Base-by-base conservation (phyloP, 352 stramenopile species). In the Globisporangium splendens region DNA sequence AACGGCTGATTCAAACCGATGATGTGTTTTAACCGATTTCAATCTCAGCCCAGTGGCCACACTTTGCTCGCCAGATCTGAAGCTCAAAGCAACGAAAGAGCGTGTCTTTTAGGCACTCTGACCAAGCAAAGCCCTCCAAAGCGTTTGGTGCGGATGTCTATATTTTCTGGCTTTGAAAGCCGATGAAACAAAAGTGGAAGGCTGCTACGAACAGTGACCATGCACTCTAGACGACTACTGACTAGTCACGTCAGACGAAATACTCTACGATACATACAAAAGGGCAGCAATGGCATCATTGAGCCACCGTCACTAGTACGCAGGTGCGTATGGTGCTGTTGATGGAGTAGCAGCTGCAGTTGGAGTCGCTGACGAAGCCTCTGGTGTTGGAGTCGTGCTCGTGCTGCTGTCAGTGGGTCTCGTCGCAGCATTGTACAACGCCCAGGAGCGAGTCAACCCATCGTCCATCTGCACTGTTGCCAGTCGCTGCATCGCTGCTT, bases 371-470 rank as follows among this genome's bases (percentile, higher is more conserved):
- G 38, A 10, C 21, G 48, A 41, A 17, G 44, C 18, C 10, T 41
- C 13, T 10, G 59, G 39, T 15, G 46, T 50, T 46, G 44, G 43
- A 17, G 38, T 39, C 14, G 49, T 21, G 15, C 35, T 39, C 21
- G 8, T 21, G 31, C 39, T 57, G 11, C 52, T 42, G 15, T 18
- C 33, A 14, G 42, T 41, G 33, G 54, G 31, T 17, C 73, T 69
- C 22, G 71, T 84, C 17, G 79, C 79, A 2, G 82, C 82, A 18
- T 83, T 82, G 64, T 89, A 92, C n/a, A 89, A 50, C 38, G 82
- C 82, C 79, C 77, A 89, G 5, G 79, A 78, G 0, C 69, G 72
- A n/a, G 75, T 76, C 14, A 89, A 52, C 2, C 82, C 82, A 41
- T 88, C 77, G 63, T 92, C 82, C 69, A 89, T 73, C 11, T 69